Base-by-base conservation (phyloP, 345 rosid species). In the Bruguiera gymnorhiza region DNA sequence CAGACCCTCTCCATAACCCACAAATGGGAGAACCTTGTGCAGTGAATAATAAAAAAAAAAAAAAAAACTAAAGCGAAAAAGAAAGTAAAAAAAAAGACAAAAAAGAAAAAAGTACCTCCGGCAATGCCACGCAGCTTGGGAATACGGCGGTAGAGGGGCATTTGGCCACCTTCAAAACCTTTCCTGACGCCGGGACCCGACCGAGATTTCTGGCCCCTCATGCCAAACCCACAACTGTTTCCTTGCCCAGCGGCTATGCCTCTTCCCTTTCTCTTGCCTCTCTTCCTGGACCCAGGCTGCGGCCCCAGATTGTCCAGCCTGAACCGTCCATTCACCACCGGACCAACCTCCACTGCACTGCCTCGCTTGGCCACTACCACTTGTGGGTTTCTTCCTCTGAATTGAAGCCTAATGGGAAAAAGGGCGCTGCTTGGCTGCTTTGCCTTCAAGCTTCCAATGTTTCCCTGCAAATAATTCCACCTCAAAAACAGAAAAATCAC, bases 171-270 rank as follows among this genome's bases (percentile, higher is more conserved):
- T 78, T 95, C 97, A 32, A 95, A 95, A 0, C 97, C 99, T 80
- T 77, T 87, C 75, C 83, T 82, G 51, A 89, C 86, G 20, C 99
- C 99, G 16, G 92, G 97, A 69, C 97, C 99, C 0, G 97, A 88
- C 65, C 97, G 80, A 16, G 99, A 95, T 66, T 94, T 94, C 85
- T 94, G 97, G n/a, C 98, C 98, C 79, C 96, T 86, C 98, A 91
- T 91, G 9, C 97, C 98, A 63, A 89, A 89, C 67, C 97, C 98
- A 66, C 97, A 91, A 71, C 97, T 94, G 15, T 83, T 85, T 2
- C 98, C 97, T 75, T 94, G 97, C 4, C 97, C 97, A 13, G 98
- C 96, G 0, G 97, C 74, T 23, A 85, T 83, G 57, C 97, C 97
- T 82, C 97, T 84, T 9, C 97, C 99, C 82, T 94, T 94, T 74